These are phyloP conservation scores for Mrakiaceae sp. DNA, from an alignment of 1,284 basidiomycete species.

Conservation along the genomic window DNA sequence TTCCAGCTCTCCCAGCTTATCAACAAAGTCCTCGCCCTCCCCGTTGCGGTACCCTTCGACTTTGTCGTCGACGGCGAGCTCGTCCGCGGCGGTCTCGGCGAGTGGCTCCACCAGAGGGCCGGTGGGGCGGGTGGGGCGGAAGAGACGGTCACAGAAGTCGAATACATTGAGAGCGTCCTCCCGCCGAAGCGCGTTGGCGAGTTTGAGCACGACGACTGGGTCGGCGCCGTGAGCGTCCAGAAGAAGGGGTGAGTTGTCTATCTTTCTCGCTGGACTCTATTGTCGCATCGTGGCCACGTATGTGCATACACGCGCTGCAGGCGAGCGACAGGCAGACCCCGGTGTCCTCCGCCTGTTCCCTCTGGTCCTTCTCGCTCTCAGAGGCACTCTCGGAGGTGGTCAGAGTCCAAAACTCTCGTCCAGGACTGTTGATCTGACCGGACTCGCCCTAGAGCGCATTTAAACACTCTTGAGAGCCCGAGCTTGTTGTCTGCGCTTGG, in stretches of 20 bases:
- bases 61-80: slow-evolving; percentile 79
- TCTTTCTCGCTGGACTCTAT: neutral
- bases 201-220: slow-evolving; percentile 88
- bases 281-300: neutral
- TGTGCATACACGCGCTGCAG: too few species aligned
- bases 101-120: slow-evolving; percentile 63
- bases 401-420: too few species aligned
- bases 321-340: too few species aligned
- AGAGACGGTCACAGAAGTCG: slow-evolving; percentile 79
- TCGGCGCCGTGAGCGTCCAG: slow-evolving; percentile 64
- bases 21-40: slow-evolving; percentile 71
- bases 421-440: too few species aligned
- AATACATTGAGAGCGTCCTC: slow-evolving; percentile 85
- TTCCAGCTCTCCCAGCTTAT: slow-evolving; percentile 97
- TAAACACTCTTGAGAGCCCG: too few species aligned
- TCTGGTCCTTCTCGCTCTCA: slow-evolving; percentile 1
- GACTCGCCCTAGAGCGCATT: too few species aligned
- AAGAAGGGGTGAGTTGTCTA: slow-evolving; percentile 49
- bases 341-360: neutral
- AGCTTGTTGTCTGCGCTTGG: too few species aligned
- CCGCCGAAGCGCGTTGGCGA: slow-evolving; percentile 74
- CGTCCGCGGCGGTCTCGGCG: slow-evolving; percentile 57
- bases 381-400: too few species aligned
- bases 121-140: slow-evolving; percentile 37
- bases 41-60: slow-evolving; percentile 79